Evolutionary conservation across 768 basidiomycete species (phyloP), one percentile per base, ranked within the genome.

Genomic region (Lanmaoa rubissima): DNA sequence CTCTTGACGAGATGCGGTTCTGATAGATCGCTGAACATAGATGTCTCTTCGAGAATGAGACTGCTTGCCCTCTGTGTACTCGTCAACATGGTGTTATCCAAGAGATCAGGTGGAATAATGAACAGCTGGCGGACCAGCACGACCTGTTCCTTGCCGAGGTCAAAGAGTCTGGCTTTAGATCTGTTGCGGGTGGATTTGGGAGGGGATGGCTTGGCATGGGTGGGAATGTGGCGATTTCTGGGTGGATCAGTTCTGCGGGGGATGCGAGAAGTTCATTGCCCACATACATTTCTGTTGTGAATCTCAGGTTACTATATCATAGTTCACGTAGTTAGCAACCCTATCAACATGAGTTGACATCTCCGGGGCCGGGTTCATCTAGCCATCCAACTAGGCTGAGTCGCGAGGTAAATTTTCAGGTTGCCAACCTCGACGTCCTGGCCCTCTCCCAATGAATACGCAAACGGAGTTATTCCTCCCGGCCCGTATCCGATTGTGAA

Each of bases 21-120:
- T n/a, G n/a, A 64, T 38, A 4, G 24, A 19, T 35, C 17, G 1
- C 14, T 1, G 5, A 26, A 40, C 26, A 13, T 59, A 96, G 95
- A 46, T 98, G 94, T 65, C 72, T 98, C n/a, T 83, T 84, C 17
- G 93, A 95, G 58, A 83, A 92, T 61, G 94, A 96, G 53, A 84
- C 87, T 0, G 89, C 96, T 63, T 99, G 97, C 66, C 94, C 94
- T 0, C 81, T 83, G 31, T 98, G 96, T 65, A 92, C 88, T 1
- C 82, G 88, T 10, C 86, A 92, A 59, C 92, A 98, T 62, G 86
- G 88, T 35, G 82, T 96, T 39, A 88, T 98, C 44, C 86, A 91
- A 32, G 95, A 98, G 69, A 91, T 99, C 50, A 78, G 91, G 58
- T 78, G 83, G 58, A 92, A 91, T 66, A 98, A 98, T 60, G 91